Conservation (phyloP, 2,329 filamentous ascomycete genomes). For the Calonectria hongkongensis region DNA sequence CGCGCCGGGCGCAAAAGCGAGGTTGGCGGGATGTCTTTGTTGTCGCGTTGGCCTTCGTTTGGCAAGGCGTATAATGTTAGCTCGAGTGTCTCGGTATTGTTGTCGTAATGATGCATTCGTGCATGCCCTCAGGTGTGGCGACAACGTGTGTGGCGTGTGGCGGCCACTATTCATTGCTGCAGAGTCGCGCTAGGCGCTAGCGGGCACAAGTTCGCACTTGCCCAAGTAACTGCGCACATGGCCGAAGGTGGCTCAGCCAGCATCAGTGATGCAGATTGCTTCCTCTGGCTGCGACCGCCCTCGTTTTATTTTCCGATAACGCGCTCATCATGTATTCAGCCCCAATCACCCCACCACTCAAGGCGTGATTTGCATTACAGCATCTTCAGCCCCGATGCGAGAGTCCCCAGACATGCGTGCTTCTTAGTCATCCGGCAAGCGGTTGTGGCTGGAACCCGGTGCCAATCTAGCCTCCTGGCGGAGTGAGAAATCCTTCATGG, state of each 20-base stretch:
- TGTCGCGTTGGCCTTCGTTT: neutral
- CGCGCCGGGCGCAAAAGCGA: constrained; percentile 26
- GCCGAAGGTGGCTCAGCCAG: neutral
- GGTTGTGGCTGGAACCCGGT: constrained; percentile 18
- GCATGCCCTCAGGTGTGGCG: neutral
- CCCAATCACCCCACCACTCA: neutral
- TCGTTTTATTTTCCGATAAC: neutral
- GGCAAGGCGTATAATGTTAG: constrained; percentile 6
- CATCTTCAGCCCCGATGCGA: neutral
- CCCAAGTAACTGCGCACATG: neutral
- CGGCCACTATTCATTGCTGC: neutral
- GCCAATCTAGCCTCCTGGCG: constrained; percentile 1
- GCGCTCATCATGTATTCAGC: too few relatives aligned
- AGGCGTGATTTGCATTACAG: neutral
- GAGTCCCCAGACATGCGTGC: neutral
- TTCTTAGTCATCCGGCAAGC: constrained; percentile 10
- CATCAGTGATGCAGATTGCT: neutral
- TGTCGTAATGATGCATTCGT: constrained; percentile 19
- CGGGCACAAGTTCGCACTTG: neutral
- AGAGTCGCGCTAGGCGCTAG: too few relatives aligned
- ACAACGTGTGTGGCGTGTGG: neutral
- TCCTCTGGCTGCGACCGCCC: neutral
- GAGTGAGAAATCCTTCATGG: constrained; percentile 25
- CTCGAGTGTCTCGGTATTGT: neutral
- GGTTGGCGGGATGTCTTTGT: constrained; percentile 23